Evolutionary conservation across 164 flowering plant genomes (phyloP), one percentile per base, ranked within the genome.

Genomic region (Magnolia changhungtana): DNA sequence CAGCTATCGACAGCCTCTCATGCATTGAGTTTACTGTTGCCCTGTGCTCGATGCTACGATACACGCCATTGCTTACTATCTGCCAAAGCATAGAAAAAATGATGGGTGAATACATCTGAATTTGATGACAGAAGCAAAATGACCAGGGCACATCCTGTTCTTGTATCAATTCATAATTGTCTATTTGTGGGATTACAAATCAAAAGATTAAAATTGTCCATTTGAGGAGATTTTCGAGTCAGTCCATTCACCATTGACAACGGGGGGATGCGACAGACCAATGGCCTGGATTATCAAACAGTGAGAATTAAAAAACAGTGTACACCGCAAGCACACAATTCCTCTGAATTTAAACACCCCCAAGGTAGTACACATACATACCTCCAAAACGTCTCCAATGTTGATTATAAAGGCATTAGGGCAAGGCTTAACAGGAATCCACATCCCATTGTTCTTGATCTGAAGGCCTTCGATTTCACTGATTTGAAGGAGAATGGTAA

Each of bases 341-440:
- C 13, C 6, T 37, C 55, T 16, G 45, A 37, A 37, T 37, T 37
- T 37, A 37, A 37, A 4, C 45, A 37, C 45, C 45, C 45, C 5
- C 45, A 37, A 37, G 6, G 5, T 3, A 37, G 45, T 65, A 2
- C 27, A 19, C 23, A 21, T 1, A 64, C 52, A n/a, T 83, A 87
- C 90, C 88, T 89, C 92, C 66, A 85, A 52, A 27, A 78, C 14
- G 50, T 89, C 90, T 8, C 90, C 92, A 65, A 87, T 65, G 76
- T 88, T 89, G 79, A 88, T 76, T 6, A 85, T 74, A 49, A 89
- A 71, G 7, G 86, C 88, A 29, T 80, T 80, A 9, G 87, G 79
- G 31, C 86, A 69, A 1, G 89, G 87, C 68, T 80, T 77, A 29
- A 88, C 74, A 2, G 87, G 87, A 4, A 87, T 70, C 90, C 90